These are phyloP conservation scores for Ailanthus altissimus DNA, from an alignment of 345 rosid genomes.

Conservation along the genomic window DNA sequence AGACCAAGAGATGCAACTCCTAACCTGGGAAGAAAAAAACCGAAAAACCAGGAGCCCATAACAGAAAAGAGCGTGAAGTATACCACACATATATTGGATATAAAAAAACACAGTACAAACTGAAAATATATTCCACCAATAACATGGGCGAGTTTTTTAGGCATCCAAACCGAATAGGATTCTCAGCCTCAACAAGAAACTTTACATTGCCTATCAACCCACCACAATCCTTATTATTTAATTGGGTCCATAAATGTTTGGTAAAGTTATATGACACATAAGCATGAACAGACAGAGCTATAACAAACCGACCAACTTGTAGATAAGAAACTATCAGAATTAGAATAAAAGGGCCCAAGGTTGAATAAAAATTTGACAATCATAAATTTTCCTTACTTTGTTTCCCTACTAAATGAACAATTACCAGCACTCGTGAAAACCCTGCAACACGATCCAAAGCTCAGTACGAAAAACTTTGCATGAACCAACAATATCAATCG, in stretches of 20 bases:
- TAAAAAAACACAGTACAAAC: background rate
- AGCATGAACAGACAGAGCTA: background rate
- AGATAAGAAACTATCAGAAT: background rate
- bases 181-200: background rate
- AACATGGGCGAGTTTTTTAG: background rate
- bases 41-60: background rate
- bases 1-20: background rate
- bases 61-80: background rate
- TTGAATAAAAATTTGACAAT: background rate
- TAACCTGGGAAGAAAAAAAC: background rate
- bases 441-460: background rate
- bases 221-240: background rate
- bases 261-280: background rate
- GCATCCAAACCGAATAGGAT: background rate
- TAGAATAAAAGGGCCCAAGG: background rate
- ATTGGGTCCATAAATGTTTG: background rate
- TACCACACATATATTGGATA: background rate
- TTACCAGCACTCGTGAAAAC: background rate
- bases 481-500: background rate
- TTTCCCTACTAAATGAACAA: background rate
- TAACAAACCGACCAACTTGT: background rate
- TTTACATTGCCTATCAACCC: background rate
- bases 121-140: background rate
- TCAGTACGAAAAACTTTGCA: background rate
- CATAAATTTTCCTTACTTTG: background rate